Base-by-base conservation (phyloP, 805 yeast species). In the Yueomyces sp. region DNA sequence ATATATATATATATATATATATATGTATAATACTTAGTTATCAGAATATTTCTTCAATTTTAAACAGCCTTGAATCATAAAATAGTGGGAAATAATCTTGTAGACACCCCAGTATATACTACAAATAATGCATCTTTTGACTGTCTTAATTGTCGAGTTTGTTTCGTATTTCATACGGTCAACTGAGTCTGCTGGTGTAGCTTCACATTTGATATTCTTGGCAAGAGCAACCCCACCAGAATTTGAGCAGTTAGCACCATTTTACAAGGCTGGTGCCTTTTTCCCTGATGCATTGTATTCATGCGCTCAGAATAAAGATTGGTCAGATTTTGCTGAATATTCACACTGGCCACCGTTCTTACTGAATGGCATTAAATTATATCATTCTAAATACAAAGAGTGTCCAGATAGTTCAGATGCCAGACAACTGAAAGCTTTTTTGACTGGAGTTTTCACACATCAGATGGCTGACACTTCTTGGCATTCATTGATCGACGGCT, bases 291-390 rank as follows among this genome's bases (percentile, higher is more conserved):
- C 81, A 0, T 74, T 79, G 52, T 81, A 81, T 56, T 66, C 72
- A 34, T 81, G 86, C 55, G 76, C 73, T 3, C 52, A 59, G 28
- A 64, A 73, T 3, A 67, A 69, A 8, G 69, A 70, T 2, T 54
- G 57, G 53, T 45, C 46, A 28, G 47, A 51, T 11, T 54, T 56
- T 41, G 81, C 83, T 3, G 87, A 81, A 55, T 71, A 64, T 30
- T 66, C 79, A 0, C 86, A 80, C 53, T 80, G 87, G 86, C 85
- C 85, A 0, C 79, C 79, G 1, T 79, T 79, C 52, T 50, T 79
- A 11, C 56, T 63, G 4, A 56, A 59, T 2, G 76, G 79, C 0
- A 70, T 74, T 4, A 49, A 63, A 4, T 59, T 70, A 40, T 74
- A 74, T 57, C 56, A 60, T 30, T 59, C 63, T 29, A 55, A 55